Evolutionary conservation across 2,329 filamentous ascomycete species (phyloP), one percentile per base, ranked within the genome.

Genomic region (Botrytis galanthina): DNA sequence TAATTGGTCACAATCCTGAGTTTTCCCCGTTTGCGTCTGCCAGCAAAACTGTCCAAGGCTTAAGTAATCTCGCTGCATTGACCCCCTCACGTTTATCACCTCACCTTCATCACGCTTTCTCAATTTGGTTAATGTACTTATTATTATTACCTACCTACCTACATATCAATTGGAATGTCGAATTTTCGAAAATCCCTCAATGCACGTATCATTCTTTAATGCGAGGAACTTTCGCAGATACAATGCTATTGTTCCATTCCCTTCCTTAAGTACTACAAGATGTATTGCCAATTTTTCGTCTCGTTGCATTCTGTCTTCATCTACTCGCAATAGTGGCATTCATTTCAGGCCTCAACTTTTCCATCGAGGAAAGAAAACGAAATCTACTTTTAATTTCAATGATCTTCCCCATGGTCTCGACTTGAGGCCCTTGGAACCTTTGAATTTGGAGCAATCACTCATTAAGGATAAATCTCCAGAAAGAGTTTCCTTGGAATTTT

Each of bases 311-410:
- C 59, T 71, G 22, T 42, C 8, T 32, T 51, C 20, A 32, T 32
- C 59, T 64, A 35, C 57, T 32, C 16, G 3, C 26, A 44, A 61
- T 35, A 22, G n/a, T 61, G 18, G 59, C 22, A 26, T 60, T 44
- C 18, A 10, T 44, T 70, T 44, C 35, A 35, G 7, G n/a, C 29
- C 68, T 61, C 68, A 20, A 37, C 1, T 37, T 46, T 46, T 70
- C 8, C 54, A 77, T 57, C 83, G 87, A 79, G 85, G 86, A 74
- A 89, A 87, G 80, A 89, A 87, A 81, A 88, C 86, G 8, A 86
- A 81, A 78, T 85, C 86, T 4, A 85, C 85, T 1, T 77, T 90
- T 76, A 87, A 83, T 74, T 82, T 90, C 7, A 84, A 86, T 16
- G 88, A 90, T 69, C 82, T 91, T 46, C 88, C 88, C 8, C 75